Conservation (phyloP, 192 early-diverging fungal genomes). For the Dissophora ornata region DNA sequence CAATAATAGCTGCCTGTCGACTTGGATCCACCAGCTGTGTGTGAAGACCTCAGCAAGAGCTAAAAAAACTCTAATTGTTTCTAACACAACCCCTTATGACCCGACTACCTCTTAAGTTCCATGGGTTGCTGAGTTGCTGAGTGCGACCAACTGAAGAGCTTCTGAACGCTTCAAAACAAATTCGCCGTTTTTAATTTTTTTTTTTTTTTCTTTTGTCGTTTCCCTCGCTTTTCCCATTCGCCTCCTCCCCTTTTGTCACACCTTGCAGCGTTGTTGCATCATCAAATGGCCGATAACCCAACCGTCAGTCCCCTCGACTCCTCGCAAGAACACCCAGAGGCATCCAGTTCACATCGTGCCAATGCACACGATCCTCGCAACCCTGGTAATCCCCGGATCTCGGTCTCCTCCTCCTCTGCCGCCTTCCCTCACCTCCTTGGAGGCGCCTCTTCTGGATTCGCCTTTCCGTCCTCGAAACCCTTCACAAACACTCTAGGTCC, state of each 20-base stretch:
- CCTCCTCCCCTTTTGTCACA: background rate
- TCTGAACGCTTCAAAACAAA: too few relatives aligned
- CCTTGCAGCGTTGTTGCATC: background rate
- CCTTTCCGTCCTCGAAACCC: slow-evolving; percentile 20
- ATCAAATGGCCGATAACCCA: background rate
- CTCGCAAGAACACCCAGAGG: too few relatives aligned
- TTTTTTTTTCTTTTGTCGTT: slow-evolving; percentile 3
- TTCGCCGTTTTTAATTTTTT: slow-evolving; percentile 1
- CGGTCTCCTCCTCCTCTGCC: background rate
- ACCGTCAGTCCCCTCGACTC: too few relatives aligned
- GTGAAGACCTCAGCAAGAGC: background rate
- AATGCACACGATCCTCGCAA: too few relatives aligned
- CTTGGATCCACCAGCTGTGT: too few relatives aligned
- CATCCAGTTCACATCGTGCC: too few relatives aligned
- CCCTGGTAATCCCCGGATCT: too few relatives aligned
- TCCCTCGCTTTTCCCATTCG: too few relatives aligned
- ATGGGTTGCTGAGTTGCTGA: too few relatives aligned
- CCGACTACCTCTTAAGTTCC: slow-evolving; percentile 28
- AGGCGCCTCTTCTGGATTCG: slow-evolving; percentile 41
- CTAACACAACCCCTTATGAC: background rate
- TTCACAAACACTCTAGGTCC: slow-evolving; percentile 10
- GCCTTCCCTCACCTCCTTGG: background rate
- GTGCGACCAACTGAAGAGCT: too few relatives aligned
- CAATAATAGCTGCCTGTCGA: too few relatives aligned
- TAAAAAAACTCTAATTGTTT: slow-evolving; percentile 21